Percentiles rank a stretch among this genome's conserved stretches.
Evolutionary conservation across 2,329 filamentous ascomycete species (phyloP).

Genomic region (Atkinsonella texensis): DNA sequence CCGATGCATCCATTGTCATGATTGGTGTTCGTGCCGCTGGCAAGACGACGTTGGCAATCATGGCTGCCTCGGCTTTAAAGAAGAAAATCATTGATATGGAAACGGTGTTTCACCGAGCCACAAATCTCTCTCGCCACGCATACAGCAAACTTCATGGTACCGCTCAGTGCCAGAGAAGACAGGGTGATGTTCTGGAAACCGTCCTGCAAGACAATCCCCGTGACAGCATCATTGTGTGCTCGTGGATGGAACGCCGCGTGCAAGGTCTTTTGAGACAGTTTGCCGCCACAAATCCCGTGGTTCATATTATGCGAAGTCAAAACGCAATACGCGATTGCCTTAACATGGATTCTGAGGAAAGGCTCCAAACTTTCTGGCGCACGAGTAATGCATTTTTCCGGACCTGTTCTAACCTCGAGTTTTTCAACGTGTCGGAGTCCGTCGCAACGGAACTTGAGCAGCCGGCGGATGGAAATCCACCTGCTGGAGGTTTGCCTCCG

Average conservation of each 20-base stretch:
- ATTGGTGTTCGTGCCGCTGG: constrained; percentile 63
- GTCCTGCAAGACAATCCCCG: constrained; percentile 46
- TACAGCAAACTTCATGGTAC: constrained; percentile 54
- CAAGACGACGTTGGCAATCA: constrained; percentile 65
- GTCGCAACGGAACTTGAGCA: constrained; percentile 10
- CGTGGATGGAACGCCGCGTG: constrained; percentile 53
- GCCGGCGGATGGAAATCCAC: neutral
- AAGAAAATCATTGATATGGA: constrained; percentile 59
- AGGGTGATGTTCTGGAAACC: constrained; percentile 48
- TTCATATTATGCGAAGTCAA: constrained; percentile 56
- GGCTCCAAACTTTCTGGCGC: constrained; percentile 45
- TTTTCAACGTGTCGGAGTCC: constrained; percentile 59
- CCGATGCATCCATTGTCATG: constrained; percentile 59
- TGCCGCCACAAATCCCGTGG: constrained; percentile 52
- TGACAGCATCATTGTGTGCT: constrained; percentile 59
- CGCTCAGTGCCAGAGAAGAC: constrained; percentile 49
- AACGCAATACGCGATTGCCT: constrained; percentile 53
- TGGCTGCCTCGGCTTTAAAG: constrained; percentile 59
- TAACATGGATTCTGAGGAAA: constrained; percentile 39
- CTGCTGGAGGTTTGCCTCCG: constrained; percentile 34
- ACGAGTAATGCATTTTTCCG: constrained; percentile 47
- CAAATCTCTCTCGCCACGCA: constrained; percentile 46
- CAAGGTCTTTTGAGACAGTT: constrained; percentile 51
- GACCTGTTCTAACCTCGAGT: constrained; percentile 61
- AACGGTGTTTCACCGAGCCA: constrained; percentile 51